Base-by-base conservation (phyloP, 306 rosid genomes). In the Hippophae rhamnoides region DNA sequence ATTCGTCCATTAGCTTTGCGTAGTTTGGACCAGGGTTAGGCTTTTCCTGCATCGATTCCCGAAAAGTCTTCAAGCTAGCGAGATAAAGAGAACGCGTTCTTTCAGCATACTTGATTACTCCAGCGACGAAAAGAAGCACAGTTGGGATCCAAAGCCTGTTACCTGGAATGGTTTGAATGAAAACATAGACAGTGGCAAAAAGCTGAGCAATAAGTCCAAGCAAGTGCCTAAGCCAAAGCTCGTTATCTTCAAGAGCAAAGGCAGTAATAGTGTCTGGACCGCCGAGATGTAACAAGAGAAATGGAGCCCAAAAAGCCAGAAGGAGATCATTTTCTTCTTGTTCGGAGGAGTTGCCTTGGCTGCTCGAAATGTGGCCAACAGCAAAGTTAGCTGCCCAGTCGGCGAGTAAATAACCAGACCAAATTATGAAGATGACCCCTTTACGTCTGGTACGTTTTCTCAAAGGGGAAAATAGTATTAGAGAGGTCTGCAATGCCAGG, bases 151-250 rank as follows among this genome's bases (percentile, higher is more conserved):
- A 67, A 2, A 82, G 47, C 6, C 49, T 63, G 69, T 76, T 73
- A 0, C 0, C 7, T 1, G 87, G 81, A 5, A 78, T 18, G 6
- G 87, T 66, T 26, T 75, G 78, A 25, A 76, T n/a, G 47, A 81
- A 81, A 43, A 78, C 68, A 42, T 78, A 71, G 31, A n/a, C 43
- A 0, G 82, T 64, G 7, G 79, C 74, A 3, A 56, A 1, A 3
- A 71, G 68, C 58, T 78, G 87, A 27, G 68, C 56, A 2, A 67
- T 2, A 11, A 82, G 65, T 1, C 73, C 79, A 13, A 78, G 61
- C 42, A 82, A 56, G 67, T 82, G 87, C 53, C 87, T 62, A 6
- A 70, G 66, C 87, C 84, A 82, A 10, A 74, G 69, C 8, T 76
- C 73, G 14, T 81, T 81, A 54, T 67, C 54, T 40, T 9, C 49